phyloP scores from a whole-genome alignment of 2,329 filamentous ascomycete genomes.

The Penicillium sp. region DNA sequence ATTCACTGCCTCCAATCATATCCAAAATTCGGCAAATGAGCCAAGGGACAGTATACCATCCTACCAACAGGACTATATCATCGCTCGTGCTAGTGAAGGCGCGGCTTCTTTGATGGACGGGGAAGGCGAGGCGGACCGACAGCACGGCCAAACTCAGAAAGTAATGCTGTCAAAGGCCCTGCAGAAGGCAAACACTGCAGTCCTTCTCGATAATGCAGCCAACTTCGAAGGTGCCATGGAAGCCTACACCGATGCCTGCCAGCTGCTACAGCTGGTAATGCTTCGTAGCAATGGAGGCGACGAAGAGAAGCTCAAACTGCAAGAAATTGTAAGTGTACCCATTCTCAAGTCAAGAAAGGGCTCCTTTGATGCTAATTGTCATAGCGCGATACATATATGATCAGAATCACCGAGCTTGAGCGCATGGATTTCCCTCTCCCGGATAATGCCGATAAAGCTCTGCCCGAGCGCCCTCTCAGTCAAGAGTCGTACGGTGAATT shows the following conservation, averaged over 20 bases:
- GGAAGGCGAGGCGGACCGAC: constrained; percentile 32
- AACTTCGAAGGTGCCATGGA: constrained; percentile 89
- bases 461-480: constrained; percentile 70
- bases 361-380: constrained; percentile 8
- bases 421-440: constrained; percentile 60
- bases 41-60: constrained; percentile 3
- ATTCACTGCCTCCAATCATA: constrained; percentile 17
- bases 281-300: constrained; percentile 78
- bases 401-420: constrained; percentile 81
- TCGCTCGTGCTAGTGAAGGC: constrained; percentile 26
- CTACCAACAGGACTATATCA: constrained; percentile 15
- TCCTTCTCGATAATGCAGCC: constrained; percentile 91
- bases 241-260: constrained; percentile 88
- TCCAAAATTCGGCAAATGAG: constrained; percentile 14
- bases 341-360: neutral
- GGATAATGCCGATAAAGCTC: constrained; percentile 63
- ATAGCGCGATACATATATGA: constrained; percentile 84
- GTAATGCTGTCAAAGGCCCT: constrained; percentile 94
- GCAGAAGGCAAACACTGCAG: constrained; percentile 92
- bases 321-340: constrained; percentile 74
- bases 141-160: constrained; percentile 71
- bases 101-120: constrained; percentile 23
- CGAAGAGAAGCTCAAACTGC: constrained; percentile 77
- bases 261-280: constrained; percentile 83
- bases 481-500: constrained; percentile 51